A percentile compares a stretch with the other conserved stretches of the same genome.
phyloP scores from a whole-genome alignment of 1,284 basidiomycete genomes.

The Trichosporon faecale region DNA sequence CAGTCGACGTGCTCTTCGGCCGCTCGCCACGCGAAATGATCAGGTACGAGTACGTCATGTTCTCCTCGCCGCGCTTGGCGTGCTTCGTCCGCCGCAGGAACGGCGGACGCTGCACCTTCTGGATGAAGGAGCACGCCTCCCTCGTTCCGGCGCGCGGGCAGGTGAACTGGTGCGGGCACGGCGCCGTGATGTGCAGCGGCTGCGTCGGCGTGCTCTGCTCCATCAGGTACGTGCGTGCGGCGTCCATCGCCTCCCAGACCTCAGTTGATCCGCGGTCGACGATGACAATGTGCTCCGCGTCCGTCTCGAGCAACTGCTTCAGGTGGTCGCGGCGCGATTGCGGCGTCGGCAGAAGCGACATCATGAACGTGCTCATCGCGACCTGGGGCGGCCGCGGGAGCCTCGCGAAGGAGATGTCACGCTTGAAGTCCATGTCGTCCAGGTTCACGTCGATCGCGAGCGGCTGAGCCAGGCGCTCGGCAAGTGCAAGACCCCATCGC shows the following conservation, averaged over 20 bases:
- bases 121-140: slow-evolving; percentile 75
- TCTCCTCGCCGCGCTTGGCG: slow-evolving; percentile 74
- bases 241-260: slow-evolving; percentile 78
- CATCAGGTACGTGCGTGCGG: slow-evolving; percentile 70
- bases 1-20: slow-evolving; percentile 46
- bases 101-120: slow-evolving; percentile 77
- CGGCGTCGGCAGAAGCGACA: slow-evolving; percentile 67
- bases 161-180: slow-evolving; percentile 86
- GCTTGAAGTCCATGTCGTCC: slow-evolving; percentile 24
- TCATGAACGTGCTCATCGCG: slow-evolving; percentile 78
- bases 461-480: slow-evolving; percentile 19
- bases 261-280: slow-evolving; percentile 76
- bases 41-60: slow-evolving; percentile 84
- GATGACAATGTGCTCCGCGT: slow-evolving; percentile 61
- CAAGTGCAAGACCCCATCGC: slow-evolving; percentile 44
- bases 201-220: slow-evolving; percentile 12
- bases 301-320: slow-evolving; percentile 26
- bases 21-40: slow-evolving; percentile 76
- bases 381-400: slow-evolving; percentile 50
- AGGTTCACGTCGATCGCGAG: slow-evolving; percentile 3
- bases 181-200: slow-evolving; percentile 42
- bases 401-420: slow-evolving; percentile 21
- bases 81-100: slow-evolving; percentile 87
- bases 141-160: slow-evolving; percentile 63
- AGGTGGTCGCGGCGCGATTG: slow-evolving; percentile 55